Evolutionary conservation across 2,329 filamentous ascomycete species (phyloP).

Genomic region (Penicillium aurantiogriseum): DNA sequence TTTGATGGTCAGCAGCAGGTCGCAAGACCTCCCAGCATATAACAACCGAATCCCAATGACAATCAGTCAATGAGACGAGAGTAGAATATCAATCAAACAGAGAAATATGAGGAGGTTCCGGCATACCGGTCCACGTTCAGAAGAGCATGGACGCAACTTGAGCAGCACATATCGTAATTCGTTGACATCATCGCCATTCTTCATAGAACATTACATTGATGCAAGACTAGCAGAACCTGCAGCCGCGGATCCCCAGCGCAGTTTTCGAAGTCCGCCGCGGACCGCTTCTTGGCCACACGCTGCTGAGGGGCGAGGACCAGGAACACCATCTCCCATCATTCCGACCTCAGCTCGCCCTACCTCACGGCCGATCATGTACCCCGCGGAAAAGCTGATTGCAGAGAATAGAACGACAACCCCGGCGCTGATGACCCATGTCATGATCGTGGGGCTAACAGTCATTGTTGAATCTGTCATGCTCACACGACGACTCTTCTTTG

Average conservation of each 20-base stretch:
- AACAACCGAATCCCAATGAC: neutral
- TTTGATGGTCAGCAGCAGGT: slow-evolving; percentile 11
- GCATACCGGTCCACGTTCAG: neutral
- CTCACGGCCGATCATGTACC: slow-evolving; percentile 61
- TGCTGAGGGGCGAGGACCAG: slow-evolving; percentile 34
- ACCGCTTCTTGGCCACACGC: slow-evolving; percentile 48
- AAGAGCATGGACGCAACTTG: neutral
- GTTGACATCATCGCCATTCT: slow-evolving; percentile 9
- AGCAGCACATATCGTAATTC: slow-evolving; percentile 4
- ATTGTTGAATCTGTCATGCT: slow-evolving; percentile 32
- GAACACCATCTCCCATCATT: slow-evolving; percentile 29
- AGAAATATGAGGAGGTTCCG: neutral
- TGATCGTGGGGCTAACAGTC: slow-evolving; percentile 56
- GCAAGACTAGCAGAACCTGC: slow-evolving; percentile 40
- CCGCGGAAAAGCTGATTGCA: slow-evolving; percentile 64
- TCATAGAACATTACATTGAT: slow-evolving; percentile 18
- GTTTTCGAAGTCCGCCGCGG: slow-evolving; percentile 42
- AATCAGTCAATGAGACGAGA: neutral
- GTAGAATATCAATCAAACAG: neutral
- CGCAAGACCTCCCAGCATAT: neutral
- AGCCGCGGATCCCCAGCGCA: slow-evolving; percentile 44
- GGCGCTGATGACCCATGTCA: slow-evolving; percentile 65
- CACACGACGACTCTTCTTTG: slow-evolving; percentile 37
- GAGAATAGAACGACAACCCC: slow-evolving; percentile 64
- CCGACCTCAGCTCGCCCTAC: slow-evolving; percentile 54